Conservation (phyloP, 192 early-diverging fungal species). For the Irineochytrium annulatum region DNA sequence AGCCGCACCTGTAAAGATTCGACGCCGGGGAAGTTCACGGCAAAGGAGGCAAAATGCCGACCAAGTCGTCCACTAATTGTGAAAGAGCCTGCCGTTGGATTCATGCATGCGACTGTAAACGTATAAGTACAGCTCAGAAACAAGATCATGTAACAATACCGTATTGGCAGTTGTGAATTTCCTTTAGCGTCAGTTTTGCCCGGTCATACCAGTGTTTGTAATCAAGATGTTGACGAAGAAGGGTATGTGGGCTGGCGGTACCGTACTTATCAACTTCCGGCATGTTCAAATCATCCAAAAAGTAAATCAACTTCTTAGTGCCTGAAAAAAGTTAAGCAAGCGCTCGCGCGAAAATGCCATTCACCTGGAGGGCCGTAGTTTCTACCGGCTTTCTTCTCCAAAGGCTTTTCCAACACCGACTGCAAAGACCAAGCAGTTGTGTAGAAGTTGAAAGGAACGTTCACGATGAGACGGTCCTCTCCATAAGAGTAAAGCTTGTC, state of each 20-base stretch:
- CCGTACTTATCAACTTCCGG: slow-evolving; percentile 69
- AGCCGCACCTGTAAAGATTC: slow-evolving; percentile 59
- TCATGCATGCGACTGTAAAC: slow-evolving; percentile 69
- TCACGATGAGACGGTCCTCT: slow-evolving; percentile 56
- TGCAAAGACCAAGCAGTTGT: slow-evolving; percentile 61
- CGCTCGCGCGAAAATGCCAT: too few relatives aligned
- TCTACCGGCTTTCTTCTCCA: slow-evolving; percentile 64
- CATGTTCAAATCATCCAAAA: slow-evolving; percentile 67
- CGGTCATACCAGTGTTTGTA: slow-evolving; percentile 66
- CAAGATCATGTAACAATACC: too few relatives aligned
- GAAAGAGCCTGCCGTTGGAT: slow-evolving; percentile 63
- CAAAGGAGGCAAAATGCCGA: slow-evolving; percentile 60
- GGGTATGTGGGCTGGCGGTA: slow-evolving; percentile 56
- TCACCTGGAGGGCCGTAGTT: slow-evolving; percentile 64
- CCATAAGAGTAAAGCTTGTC: slow-evolving; percentile 60
- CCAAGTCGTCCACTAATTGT: slow-evolving; percentile 53
- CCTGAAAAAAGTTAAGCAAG: too few relatives aligned
- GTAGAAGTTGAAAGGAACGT: slow-evolving; percentile 68
- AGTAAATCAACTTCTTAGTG: slow-evolving; percentile 61
- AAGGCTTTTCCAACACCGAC: slow-evolving; percentile 55
- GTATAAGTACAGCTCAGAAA: too few relatives aligned
- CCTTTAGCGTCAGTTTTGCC: slow-evolving; percentile 59
- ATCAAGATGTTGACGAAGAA: slow-evolving; percentile 59
- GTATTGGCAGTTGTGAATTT: slow-evolving; percentile 65
- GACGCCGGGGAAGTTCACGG: slow-evolving; percentile 57